Conservation (phyloP, 352 stramenopile species). For the Peronospora destructor region DNA sequence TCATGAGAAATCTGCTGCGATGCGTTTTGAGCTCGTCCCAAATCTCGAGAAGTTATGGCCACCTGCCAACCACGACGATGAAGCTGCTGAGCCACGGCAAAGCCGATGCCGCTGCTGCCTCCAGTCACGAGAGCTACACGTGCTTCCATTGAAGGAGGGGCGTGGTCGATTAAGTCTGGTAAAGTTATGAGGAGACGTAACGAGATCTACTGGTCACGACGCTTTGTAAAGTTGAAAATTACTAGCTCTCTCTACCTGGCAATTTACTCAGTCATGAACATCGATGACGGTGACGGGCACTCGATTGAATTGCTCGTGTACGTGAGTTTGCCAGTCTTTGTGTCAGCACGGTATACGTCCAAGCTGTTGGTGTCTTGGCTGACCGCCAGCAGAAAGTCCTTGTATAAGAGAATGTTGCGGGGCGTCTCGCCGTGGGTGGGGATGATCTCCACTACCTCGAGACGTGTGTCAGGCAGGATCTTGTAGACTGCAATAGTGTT, state of each 20-base stretch:
- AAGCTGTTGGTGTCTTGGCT: slow-evolving; percentile 62
- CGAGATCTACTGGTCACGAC: neutral
- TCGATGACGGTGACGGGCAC: slow-evolving; percentile 43
- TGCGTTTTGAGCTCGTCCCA: slow-evolving; percentile 45
- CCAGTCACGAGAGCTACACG: slow-evolving; percentile 64
- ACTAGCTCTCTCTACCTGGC: neutral
- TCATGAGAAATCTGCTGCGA: slow-evolving; percentile 34
- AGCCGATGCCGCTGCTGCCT: slow-evolving; percentile 73
- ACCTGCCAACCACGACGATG: slow-evolving; percentile 58
- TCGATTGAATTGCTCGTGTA: slow-evolving; percentile 41
- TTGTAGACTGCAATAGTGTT: slow-evolving; percentile 60
- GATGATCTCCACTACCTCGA: slow-evolving; percentile 41
- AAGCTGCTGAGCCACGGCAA: slow-evolving; percentile 61
- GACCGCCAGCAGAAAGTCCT: slow-evolving; percentile 49
- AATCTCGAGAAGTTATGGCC: slow-evolving; percentile 60
- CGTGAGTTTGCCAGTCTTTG: slow-evolving; percentile 35
- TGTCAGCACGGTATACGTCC: slow-evolving; percentile 48
- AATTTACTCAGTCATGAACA: slow-evolving; percentile 33
- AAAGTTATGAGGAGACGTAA: neutral
- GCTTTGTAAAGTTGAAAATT: neutral
- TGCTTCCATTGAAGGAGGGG: neutral
- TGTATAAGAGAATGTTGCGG: slow-evolving; percentile 46
- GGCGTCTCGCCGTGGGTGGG: slow-evolving; percentile 46
- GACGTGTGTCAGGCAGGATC: slow-evolving; percentile 33
- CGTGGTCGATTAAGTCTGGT: slow-evolving; percentile 7